A percentile compares a stretch with the other conserved stretches of the same genome.
Conservation (phyloP, 2,329 filamentous ascomycete genomes). For the Penicillium sp. region DNA sequence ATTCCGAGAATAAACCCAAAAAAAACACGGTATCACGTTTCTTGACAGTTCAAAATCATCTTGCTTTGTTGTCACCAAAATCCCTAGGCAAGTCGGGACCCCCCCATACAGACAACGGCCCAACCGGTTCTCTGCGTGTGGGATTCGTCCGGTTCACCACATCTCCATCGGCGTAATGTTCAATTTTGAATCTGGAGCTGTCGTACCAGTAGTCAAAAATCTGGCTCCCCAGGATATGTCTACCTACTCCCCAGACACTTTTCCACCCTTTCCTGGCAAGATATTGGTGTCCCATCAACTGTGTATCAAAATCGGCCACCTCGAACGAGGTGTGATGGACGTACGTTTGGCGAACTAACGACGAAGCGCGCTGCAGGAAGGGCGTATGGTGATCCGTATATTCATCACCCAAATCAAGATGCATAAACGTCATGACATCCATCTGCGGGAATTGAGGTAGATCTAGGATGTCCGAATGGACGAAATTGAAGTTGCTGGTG, state of each 20-base stretch:
- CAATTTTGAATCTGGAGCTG: conserved; percentile 58
- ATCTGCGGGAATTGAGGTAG: no score
- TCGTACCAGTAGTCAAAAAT: conserved; percentile 70
- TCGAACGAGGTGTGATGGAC: conserved; percentile 68
- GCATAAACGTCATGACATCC: conserved; percentile 49
- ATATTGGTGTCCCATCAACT: conserved; percentile 68
- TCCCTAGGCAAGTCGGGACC: no score
- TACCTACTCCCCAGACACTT: conserved; percentile 66
- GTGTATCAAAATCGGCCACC: conserved; percentile 67
- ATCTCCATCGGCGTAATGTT: conserved; percentile 71
- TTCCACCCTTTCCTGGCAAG: conserved; percentile 59
- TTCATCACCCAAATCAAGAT: conserved; percentile 51
- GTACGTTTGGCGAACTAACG: conserved; percentile 27
- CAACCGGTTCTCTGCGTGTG: neutral
- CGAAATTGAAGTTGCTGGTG: conserved; percentile 14
- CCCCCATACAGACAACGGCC: no score
- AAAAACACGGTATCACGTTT: no score
- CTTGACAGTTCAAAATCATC: no score
- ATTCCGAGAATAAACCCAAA: no score
- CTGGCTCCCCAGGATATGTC: conserved; percentile 66
- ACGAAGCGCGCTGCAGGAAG: conserved; percentile 36
- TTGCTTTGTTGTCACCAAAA: no score
- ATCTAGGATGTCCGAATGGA: neutral
- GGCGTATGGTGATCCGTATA: conserved; percentile 55
- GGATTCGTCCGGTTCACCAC: conserved; percentile 29